Conservation (phyloP, 192 early-diverging fungal species). For the Podila epicladia region DNA sequence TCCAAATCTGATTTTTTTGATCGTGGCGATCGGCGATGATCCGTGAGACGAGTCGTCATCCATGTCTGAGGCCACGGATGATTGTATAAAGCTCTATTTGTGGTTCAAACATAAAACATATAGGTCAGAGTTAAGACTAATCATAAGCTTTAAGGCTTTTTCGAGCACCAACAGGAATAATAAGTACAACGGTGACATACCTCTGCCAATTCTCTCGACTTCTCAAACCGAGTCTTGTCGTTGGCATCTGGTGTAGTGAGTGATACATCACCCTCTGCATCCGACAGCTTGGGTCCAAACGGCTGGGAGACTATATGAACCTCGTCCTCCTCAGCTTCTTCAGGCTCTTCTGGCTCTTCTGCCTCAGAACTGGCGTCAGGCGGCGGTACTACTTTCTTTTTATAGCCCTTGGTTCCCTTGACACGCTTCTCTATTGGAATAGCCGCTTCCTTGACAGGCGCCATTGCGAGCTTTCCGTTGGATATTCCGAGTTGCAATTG, state of each 20-base stretch:
- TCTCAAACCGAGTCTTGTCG: conserved; percentile 64
- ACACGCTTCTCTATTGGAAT: conserved; percentile 15
- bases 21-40: conserved; percentile 49
- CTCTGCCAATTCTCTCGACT: conserved; percentile 54
- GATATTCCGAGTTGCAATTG: conserved; percentile 16
- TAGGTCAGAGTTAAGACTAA: too few relatives aligned
- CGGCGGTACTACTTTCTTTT: not conserved
- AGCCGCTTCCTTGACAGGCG: not conserved
- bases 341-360: conserved; percentile 2
- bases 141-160: not conserved
- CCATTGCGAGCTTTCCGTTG: conserved; percentile 37
- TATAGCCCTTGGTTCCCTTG: conserved; percentile 27
- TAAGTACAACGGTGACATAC: conserved; percentile 14
- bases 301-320: conserved; percentile 34
- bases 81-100: conserved; percentile 12
- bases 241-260: conserved; percentile 59
- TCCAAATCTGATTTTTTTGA: conserved; percentile 86
- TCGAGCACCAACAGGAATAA: not conserved
- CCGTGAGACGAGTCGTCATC: conserved; percentile 22
- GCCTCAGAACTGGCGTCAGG: not conserved
- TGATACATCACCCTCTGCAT: conserved; percentile 62
- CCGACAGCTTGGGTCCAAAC: conserved; percentile 62
- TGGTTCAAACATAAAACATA: not conserved
- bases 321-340: conserved; percentile 18
- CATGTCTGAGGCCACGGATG: not conserved